A percentile compares a stretch with the other conserved stretches of the same genome.
phyloP scores from a whole-genome alignment of 2,329 filamentous ascomycete species.

The Verticillium isaacii region DNA sequence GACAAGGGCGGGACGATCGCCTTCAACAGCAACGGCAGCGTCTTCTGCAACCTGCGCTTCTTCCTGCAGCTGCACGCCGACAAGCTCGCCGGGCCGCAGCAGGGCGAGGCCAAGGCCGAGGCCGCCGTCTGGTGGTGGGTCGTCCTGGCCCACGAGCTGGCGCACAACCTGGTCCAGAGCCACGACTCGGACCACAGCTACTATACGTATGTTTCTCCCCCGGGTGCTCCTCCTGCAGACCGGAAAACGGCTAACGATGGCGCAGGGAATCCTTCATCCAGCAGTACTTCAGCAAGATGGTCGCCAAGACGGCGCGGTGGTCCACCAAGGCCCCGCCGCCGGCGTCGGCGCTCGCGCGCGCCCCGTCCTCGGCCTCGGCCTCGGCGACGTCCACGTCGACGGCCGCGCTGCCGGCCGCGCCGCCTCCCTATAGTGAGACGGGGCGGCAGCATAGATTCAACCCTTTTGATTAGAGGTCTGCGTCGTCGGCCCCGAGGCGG shows the following conservation, averaged over 20 bases:
- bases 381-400: background rate
- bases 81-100: slow-evolving; percentile 27
- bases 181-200: slow-evolving; percentile 79
- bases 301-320: slow-evolving; percentile 45
- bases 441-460: background rate
- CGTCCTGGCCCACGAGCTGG: slow-evolving; percentile 90
- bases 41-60: slow-evolving; percentile 92
- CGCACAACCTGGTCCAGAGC: slow-evolving; percentile 80
- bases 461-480: background rate
- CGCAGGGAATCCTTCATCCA: slow-evolving; percentile 69
- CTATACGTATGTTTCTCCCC: slow-evolving; percentile 57
- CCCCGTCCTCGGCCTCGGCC: slow-evolving; percentile 6
- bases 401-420: slow-evolving; percentile 7
- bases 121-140: slow-evolving; percentile 89
- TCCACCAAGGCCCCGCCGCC: slow-evolving; percentile 1
- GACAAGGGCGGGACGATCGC: slow-evolving; percentile 76
- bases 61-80: slow-evolving; percentile 72
- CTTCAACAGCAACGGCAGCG: slow-evolving; percentile 80
- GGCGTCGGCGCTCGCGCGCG: slow-evolving; percentile 2
- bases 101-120: slow-evolving; percentile 49
- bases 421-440: slow-evolving; percentile 16
- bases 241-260: slow-evolving; percentile 3
- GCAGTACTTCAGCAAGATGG: slow-evolving; percentile 70
- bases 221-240: background rate
- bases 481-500: background rate